Conservation (phyloP, 495 filamentous ascomycete genomes). For the Arthonia radiata region DNA sequence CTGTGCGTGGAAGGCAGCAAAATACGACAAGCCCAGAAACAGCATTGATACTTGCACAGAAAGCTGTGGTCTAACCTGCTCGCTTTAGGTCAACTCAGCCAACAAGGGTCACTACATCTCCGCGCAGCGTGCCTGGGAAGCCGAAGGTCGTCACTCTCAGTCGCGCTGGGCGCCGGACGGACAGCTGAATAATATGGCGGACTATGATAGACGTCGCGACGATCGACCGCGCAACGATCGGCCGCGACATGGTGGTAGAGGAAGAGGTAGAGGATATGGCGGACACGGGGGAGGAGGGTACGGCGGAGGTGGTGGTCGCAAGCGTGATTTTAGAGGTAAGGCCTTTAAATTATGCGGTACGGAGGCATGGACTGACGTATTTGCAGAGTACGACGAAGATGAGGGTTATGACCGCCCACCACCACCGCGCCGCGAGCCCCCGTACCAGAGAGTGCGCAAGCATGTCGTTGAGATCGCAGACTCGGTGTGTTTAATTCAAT, state of each 20-base stretch:
- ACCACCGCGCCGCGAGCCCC: slow-evolving; percentile 54
- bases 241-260: slow-evolving; percentile 35
- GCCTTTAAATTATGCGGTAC: slow-evolving; percentile 1
- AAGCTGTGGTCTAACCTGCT: no score
- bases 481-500: slow-evolving; percentile 28
- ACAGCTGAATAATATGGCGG: no score
- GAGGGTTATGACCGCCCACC: slow-evolving; percentile 47
- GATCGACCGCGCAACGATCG: slow-evolving; percentile 1
- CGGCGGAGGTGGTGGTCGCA: slow-evolving; percentile 35
- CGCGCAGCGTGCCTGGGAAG: no score
- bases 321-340: slow-evolving; percentile 33
- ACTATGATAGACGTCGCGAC: no score
- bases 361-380: slow-evolving; percentile 4
- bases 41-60: no score
- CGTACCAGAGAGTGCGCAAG: slow-evolving; percentile 48
- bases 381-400: slow-evolving; percentile 33
- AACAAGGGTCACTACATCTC: no score
- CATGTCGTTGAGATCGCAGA: slow-evolving; percentile 67
- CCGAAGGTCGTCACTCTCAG: no score
- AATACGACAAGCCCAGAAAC: no score
- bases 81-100: no score
- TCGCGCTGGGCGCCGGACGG: no score
- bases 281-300: slow-evolving; percentile 35
- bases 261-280: no score
- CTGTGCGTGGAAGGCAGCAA: no score